phyloP scores from a whole-genome alignment of 2,329 filamentous ascomycete species.

The Allantophomopsis lycopodina region DNA sequence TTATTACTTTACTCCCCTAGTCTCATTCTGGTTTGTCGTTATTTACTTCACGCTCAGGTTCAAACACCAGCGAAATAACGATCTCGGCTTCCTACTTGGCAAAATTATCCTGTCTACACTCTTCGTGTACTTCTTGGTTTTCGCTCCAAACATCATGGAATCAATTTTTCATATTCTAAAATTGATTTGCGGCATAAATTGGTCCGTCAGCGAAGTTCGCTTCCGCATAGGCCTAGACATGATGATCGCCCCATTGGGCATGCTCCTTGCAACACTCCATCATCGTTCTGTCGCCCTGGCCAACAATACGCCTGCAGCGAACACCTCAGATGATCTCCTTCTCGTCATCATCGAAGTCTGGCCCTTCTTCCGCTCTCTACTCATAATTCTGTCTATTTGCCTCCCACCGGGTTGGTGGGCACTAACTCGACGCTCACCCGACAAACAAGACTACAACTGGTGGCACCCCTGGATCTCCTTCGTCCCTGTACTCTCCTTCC shows the following conservation, averaged over 20 bases:
- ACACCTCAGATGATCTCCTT: slow-evolving; percentile 3
- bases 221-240: slow-evolving; percentile 37
- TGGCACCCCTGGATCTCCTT: slow-evolving; percentile 38
- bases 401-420: slow-evolving; percentile 10
- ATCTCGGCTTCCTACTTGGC: slow-evolving; percentile 24
- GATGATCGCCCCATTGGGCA: slow-evolving; percentile 40
- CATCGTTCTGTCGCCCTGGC: slow-evolving; percentile 17
- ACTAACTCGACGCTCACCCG: slow-evolving; percentile 10
- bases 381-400: neutral
- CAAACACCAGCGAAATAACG: slow-evolving; percentile 26
- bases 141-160: slow-evolving; percentile 27
- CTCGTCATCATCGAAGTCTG: slow-evolving; percentile 4
- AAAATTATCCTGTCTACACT: slow-evolving; percentile 33
- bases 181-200: slow-evolving; percentile 29
- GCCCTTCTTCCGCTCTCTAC: slow-evolving; percentile 5
- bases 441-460: slow-evolving; percentile 30
- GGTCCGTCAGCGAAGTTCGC: slow-evolving; percentile 32
- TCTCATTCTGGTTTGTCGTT: slow-evolving; percentile 48
- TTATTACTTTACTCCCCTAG: slow-evolving; percentile 45
- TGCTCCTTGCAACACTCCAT: slow-evolving; percentile 31
- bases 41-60: slow-evolving; percentile 36
- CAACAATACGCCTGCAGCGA: slow-evolving; percentile 6
- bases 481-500: slow-evolving; percentile 36
- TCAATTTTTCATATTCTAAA: slow-evolving; percentile 22
- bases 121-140: slow-evolving; percentile 22